Conservation (phyloP, 371 early-diverging fungal species). For the Rhizopus arrhizus region DNA sequence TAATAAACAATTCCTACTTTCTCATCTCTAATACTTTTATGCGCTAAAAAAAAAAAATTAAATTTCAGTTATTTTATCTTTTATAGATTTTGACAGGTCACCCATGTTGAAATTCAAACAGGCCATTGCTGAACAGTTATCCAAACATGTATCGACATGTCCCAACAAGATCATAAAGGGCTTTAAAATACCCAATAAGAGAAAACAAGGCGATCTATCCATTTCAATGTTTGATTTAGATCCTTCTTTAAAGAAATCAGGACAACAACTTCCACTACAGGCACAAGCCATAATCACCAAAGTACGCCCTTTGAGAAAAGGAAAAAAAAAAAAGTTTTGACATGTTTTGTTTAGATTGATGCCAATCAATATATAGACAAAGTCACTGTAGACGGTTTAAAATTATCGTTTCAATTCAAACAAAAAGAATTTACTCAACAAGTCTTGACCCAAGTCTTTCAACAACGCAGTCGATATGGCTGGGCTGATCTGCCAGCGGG, state of each 20-base stretch:
- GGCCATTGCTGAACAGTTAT: constrained; percentile 44
- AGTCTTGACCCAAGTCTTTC: constrained; percentile 54
- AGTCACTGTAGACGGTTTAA: constrained; percentile 6
- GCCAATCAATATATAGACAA: constrained; percentile 46
- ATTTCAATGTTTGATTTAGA: constrained; percentile 33
- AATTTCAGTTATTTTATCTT: too few species aligned
- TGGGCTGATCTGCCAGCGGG: constrained; percentile 24
- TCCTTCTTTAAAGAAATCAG: constrained; percentile 22
- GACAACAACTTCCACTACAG: constrained; percentile 59
- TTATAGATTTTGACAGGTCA: background rate
- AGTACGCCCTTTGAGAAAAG: constrained; percentile 23
- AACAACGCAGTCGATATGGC: constrained; percentile 32
- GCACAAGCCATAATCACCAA: constrained; percentile 54
- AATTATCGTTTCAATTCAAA: constrained; percentile 19
- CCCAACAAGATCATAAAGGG: constrained; percentile 18
- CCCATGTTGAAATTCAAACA: constrained; percentile 41
- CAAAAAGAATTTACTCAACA: constrained; percentile 29
- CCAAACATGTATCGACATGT: constrained; percentile 15
- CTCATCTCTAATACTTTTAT: too few species aligned
- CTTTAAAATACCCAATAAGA: constrained; percentile 23
- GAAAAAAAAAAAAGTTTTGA: constrained; percentile 38
- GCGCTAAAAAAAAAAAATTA: too few species aligned
- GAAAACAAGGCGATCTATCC: constrained; percentile 30
- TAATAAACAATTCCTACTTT: too few species aligned
- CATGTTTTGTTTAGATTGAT: constrained; percentile 68